Conservation (phyloP, 2,329 filamentous ascomycete genomes). For the Fusarium torulosum region DNA sequence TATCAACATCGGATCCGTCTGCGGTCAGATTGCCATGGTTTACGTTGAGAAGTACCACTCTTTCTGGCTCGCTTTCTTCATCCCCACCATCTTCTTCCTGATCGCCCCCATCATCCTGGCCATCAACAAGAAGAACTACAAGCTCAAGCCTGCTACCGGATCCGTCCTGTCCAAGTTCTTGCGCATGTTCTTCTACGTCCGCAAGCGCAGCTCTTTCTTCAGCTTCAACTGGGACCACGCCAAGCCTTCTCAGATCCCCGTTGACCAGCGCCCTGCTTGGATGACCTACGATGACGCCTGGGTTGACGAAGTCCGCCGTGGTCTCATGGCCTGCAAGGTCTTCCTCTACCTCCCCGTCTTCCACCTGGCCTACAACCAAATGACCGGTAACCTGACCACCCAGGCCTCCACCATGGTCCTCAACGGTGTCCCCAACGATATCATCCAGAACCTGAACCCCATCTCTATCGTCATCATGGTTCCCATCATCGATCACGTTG, state of each 20-base stretch:
- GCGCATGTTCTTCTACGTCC: constrained; percentile 69
- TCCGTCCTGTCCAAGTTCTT: constrained; percentile 78
- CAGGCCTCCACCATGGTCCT: constrained; percentile 76
- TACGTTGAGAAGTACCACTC: constrained; percentile 82
- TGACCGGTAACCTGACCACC: constrained; percentile 70
- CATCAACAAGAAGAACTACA: constrained; percentile 71
- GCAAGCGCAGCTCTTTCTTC: constrained; percentile 75
- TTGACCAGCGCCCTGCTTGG: constrained; percentile 71
- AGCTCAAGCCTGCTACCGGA: constrained; percentile 74
- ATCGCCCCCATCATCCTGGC: constrained; percentile 71
- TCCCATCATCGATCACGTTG: constrained; percentile 74
- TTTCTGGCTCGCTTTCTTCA: constrained; percentile 78
- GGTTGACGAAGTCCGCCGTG: constrained; percentile 82
- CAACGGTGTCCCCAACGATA: constrained; percentile 80
- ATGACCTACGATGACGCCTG: constrained; percentile 88
- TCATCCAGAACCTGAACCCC: constrained; percentile 81
- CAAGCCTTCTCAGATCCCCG: constrained; percentile 73
- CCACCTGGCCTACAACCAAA: constrained; percentile 70
- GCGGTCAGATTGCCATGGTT: constrained; percentile 72
- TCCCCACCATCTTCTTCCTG: constrained; percentile 75
- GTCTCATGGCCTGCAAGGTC: constrained; percentile 76
- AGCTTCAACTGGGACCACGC: constrained; percentile 75
- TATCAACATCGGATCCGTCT: constrained; percentile 75
- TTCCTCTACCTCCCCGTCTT: constrained; percentile 78
- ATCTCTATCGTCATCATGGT: constrained; percentile 82